These are phyloP conservation scores for Amanita muscaria DNA, from an alignment of 768 basidiomycete genomes.

Conservation along the genomic window DNA sequence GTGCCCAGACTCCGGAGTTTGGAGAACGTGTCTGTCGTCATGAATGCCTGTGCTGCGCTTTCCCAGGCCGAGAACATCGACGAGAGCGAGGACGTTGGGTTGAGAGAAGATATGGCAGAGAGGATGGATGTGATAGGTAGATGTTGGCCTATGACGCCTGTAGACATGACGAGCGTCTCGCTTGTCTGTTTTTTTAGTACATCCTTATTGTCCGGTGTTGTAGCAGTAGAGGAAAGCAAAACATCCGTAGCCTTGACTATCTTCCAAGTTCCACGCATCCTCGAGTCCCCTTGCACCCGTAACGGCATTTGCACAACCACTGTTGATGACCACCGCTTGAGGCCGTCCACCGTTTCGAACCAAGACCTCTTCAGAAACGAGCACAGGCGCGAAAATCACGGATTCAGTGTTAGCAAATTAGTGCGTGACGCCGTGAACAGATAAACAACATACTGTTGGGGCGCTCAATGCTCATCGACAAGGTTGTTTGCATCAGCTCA, in stretches of 20 bases:
- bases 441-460: too few relatives aligned
- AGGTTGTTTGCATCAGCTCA: too few relatives aligned
- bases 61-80: slow-evolving; percentile 73
- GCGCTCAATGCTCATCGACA: too few relatives aligned
- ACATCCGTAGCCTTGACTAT: slow-evolving; percentile 77
- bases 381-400: slow-evolving; percentile 89
- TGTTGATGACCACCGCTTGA: slow-evolving; percentile 84
- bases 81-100: slow-evolving; percentile 35
- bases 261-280: slow-evolving; percentile 83
- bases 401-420: slow-evolving; percentile 82
- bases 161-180: slow-evolving; percentile 87
- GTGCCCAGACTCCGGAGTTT: slow-evolving; percentile 87
- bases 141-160: slow-evolving; percentile 93
- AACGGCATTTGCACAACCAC: slow-evolving; percentile 96
- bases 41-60: slow-evolving; percentile 81
- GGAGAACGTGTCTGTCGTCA: slow-evolving; percentile 99
- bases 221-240: slow-evolving; percentile 40
- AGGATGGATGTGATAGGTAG: slow-evolving; percentile 85
- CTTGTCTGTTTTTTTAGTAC: too few relatives aligned
- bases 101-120: slow-evolving; percentile 31
- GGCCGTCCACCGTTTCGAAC: slow-evolving; percentile 57
- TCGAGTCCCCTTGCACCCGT: slow-evolving; percentile 86
- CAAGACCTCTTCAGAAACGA: slow-evolving; percentile 77
- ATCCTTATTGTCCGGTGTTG: too few relatives aligned
- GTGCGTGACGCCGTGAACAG: slow-evolving; percentile 67